Conservation (phyloP, 352 stramenopile genomes). For the Lagenidium sp. region DNA sequence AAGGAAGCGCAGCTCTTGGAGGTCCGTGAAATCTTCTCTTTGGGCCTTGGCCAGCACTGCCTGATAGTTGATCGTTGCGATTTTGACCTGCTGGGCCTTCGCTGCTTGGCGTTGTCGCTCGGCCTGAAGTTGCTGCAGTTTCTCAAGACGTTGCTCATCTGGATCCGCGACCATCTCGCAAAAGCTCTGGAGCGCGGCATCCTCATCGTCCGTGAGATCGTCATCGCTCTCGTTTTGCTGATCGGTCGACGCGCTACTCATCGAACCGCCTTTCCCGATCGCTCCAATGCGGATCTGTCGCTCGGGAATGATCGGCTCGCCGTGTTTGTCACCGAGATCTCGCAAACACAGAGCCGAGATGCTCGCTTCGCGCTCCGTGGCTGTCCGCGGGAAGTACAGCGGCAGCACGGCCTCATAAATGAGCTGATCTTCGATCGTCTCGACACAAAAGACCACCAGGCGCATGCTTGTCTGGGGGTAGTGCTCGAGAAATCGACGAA, state of each 20-base stretch:
- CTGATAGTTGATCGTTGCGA: conserved; percentile 23
- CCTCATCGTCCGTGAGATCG: conserved; percentile 18
- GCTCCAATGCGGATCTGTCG: conserved; percentile 65
- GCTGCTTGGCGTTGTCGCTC: conserved; percentile 22
- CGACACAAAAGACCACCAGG: conserved; percentile 55
- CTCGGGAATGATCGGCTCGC: conserved; percentile 73
- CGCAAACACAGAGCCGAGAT: conserved; percentile 15
- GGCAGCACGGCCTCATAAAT: conserved; percentile 55
- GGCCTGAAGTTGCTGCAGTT: conserved; percentile 24
- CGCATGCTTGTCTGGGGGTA: conserved; percentile 47
- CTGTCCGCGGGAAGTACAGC: conserved; percentile 61
- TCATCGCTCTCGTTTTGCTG: conserved; percentile 21
- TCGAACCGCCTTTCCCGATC: conserved; percentile 21
- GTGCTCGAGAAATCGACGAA: conserved; percentile 75
- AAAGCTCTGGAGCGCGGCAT: conserved; percentile 41
- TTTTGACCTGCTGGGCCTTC: conserved; percentile 6
- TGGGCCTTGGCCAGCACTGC: conserved; percentile 31
- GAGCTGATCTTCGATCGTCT: conserved; percentile 45
- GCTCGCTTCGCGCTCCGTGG: conserved; percentile 23
- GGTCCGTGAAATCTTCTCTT: conserved; percentile 44
- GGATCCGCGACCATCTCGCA: conserved; percentile 47
- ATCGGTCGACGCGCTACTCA: conserved; percentile 7
- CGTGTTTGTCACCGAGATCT: conserved; percentile 57
- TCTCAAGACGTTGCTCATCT: conserved; percentile 39
- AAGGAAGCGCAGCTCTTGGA: conserved; percentile 44